Evolutionary conservation across 202 grass and related monocot species (phyloP).

Genomic region (Thinopyrum obtusiflorum): DNA sequence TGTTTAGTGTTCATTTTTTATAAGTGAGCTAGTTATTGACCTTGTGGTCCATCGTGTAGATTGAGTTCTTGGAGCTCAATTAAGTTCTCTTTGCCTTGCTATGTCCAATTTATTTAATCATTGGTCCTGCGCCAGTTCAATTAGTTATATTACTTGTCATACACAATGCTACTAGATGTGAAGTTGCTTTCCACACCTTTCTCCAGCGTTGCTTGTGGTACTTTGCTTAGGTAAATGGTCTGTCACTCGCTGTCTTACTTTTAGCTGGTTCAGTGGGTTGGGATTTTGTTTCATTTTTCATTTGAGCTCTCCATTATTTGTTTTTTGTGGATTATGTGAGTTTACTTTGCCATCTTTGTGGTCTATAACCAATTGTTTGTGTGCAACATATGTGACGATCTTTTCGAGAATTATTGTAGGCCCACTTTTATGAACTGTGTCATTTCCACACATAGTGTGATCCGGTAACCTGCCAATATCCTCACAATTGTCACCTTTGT

Average conservation of each 20-base stretch:
- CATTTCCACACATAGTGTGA: neutral
- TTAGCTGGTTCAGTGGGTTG: constrained; percentile 30
- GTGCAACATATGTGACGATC: neutral
- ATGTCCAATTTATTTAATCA: constrained; percentile 14
- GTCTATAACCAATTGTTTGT: neutral
- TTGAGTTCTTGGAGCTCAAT: constrained; percentile 35
- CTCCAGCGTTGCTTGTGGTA: constrained; percentile 30
- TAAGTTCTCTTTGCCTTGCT: constrained; percentile 23
- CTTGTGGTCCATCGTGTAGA: constrained; percentile 52
- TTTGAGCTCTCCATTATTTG: constrained; percentile 17
- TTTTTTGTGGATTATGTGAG: neutral
- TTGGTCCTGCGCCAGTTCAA: constrained; percentile 42
- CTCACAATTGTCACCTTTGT: neutral
- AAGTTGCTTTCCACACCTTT: constrained; percentile 38
- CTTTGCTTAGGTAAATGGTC: constrained; percentile 29
- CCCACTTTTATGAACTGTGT: constrained; percentile 14
- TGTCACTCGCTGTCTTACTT: constrained; percentile 33
- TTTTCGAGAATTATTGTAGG: neutral
- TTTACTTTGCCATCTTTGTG: constrained; percentile 23
- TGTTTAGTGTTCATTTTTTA: constrained; percentile 34
- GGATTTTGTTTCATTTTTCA: constrained; percentile 19
- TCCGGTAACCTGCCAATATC: neutral
- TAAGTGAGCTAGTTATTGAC: constrained; percentile 31
- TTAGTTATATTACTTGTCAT: constrained; percentile 33
- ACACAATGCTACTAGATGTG: constrained; percentile 23